Base-by-base conservation (phyloP, 164 flowering plant genomes). In the Macadamia integrifolia region DNA sequence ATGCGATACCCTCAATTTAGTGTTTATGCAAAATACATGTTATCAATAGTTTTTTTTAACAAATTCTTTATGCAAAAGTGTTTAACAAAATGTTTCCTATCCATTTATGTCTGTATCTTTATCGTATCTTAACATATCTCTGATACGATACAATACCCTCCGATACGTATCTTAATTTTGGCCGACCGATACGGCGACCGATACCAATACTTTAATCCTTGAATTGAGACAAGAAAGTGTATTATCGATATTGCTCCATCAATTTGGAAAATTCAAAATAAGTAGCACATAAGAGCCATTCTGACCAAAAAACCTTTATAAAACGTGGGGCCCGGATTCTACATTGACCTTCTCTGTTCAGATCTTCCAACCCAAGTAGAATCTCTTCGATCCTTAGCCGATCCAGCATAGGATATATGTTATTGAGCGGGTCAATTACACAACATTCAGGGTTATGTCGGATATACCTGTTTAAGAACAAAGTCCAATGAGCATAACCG, bases 391-490 rank as follows among this genome's bases (percentile, higher is more conserved):
- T 94, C 74, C 71, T 76, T 44, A 85, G 69, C 29, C 97, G 87
- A 76, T 94, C 99, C 80, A 94, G 31, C 62, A 94, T 83, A 69
- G 92, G 92, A 62, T 76, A 81, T 49, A 94, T 85, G 68, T 81
- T 83, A 44, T 78, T 60, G 66, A 94, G 73, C 48, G 95, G 96
- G 67, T 94, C 99, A 48, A 94, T 82, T 15, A 80, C 77, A 70
- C 88, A 84, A 62, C 76, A 81, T 61, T 79, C 81, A 15, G 81
- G 77, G 65, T 80, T 81, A 56, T 71, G 67, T 66, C 77, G 80
- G 62, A 86, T 67, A 66, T 77, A 85, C 76, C 96, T 93, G 86
- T 61, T 42, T 10, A 77, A 69, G 58, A 76, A 58, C 30, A 6
- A 55, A 75, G 23, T n/a, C 10, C 35, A 18, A 52, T 28, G 74